These are phyloP conservation scores for Lentinula raphanica DNA, from an alignment of 768 basidiomycete species.

Conservation along the genomic window DNA sequence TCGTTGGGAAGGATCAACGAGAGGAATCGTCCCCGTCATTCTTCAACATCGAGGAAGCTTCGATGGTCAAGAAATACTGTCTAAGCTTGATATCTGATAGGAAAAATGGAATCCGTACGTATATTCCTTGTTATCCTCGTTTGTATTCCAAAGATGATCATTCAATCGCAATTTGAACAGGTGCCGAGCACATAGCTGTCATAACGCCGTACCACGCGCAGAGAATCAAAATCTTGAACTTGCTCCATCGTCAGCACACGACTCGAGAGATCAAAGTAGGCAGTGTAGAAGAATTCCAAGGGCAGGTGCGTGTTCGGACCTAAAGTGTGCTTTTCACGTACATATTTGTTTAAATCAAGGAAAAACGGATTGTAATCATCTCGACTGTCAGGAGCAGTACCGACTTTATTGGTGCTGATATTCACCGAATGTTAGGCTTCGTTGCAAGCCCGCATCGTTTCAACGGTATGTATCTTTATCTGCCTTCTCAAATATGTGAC, in stretches of 20 bases:
- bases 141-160: not conserved
- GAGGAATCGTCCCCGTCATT: slow-evolving; percentile 66
- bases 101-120: slow-evolving; percentile 21
- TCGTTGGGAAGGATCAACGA: slow-evolving; percentile 58
- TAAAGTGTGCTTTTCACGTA: too few species aligned
- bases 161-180: too few species aligned
- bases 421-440: slow-evolving; percentile 53
- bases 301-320: slow-evolving; percentile 40
- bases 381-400: slow-evolving; percentile 54
- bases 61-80: slow-evolving; percentile 47
- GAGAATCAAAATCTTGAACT: slow-evolving; percentile 42
- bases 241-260: slow-evolving; percentile 25
- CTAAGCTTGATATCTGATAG: slow-evolving; percentile 13
- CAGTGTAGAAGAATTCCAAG: slow-evolving; percentile 67
- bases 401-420: slow-evolving; percentile 44
- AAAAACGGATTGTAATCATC: slow-evolving; percentile 52
- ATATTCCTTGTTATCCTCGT: not conserved
- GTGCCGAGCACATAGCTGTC: slow-evolving; percentile 55
- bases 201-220: slow-evolving; percentile 68
- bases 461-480: slow-evolving; percentile 24
- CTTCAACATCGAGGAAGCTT: slow-evolving; percentile 60
- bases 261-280: slow-evolving; percentile 50
- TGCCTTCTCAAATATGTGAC: not conserved
- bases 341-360: too few species aligned
- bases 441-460: slow-evolving; percentile 46